These are phyloP conservation scores for Kwoniella shivajii DNA, from an alignment of 1,284 basidiomycete species.

Conservation along the genomic window DNA sequence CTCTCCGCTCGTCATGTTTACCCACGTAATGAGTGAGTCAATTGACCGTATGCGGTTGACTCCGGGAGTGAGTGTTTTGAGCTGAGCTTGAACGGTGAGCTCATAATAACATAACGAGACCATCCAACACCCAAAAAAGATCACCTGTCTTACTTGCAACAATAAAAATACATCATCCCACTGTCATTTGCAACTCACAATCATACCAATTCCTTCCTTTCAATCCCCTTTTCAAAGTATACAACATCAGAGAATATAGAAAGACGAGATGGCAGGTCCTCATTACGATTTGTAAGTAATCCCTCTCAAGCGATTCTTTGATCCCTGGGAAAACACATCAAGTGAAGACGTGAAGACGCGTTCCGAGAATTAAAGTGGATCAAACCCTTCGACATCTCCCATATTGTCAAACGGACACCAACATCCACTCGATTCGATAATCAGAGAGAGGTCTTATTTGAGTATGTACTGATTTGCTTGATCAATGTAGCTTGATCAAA, in stretches of 20 bases:
- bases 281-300: constrained; percentile 55
- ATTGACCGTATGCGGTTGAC: too few relatives aligned
- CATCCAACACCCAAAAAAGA: too few relatives aligned
- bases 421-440: too few relatives aligned
- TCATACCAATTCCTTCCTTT: neutral
- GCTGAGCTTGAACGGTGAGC: too few relatives aligned
- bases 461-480: neutral
- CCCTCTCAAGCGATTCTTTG: neutral
- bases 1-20: too few relatives aligned
- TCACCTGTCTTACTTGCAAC: neutral
- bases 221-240: neutral
- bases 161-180: neutral
- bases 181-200: neutral
- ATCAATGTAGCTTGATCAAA: constrained; percentile 71
- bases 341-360: constrained; percentile 1
- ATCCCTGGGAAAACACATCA: neutral
- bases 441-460: too few relatives aligned
- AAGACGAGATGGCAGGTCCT: constrained; percentile 37
- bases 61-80: too few relatives aligned
- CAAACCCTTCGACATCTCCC: neutral
- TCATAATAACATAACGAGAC: constrained; percentile 1
- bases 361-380: neutral
- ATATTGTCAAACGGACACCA: neutral
- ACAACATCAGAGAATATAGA: neutral
- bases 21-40: too few relatives aligned